phyloP scores from a whole-genome alignment of 345 rosid genomes.

The Lepidium didymum region DNA sequence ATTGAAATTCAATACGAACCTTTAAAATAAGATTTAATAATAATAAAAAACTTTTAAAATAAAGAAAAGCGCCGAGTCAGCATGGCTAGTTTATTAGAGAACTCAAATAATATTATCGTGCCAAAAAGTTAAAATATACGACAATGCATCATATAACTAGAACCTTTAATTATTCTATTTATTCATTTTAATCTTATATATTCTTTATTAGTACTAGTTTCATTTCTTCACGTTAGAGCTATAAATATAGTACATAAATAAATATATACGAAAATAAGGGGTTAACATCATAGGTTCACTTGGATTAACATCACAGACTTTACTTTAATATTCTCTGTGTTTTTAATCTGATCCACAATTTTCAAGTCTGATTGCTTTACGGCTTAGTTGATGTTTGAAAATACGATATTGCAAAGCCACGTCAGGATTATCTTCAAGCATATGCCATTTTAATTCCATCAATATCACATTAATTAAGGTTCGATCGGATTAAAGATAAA shows the following conservation, averaged over 20 bases:
- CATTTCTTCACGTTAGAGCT: slow-evolving; percentile 27
- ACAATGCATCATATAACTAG: neutral
- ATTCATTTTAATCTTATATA: neutral
- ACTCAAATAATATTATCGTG: neutral
- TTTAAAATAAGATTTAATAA: neutral
- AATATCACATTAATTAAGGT: neutral
- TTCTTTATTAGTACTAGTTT: slow-evolving; percentile 16
- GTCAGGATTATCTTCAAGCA: slow-evolving; percentile 30
- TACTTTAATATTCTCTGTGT: neutral
- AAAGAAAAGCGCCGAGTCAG: neutral
- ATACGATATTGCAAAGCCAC: slow-evolving; percentile 27
- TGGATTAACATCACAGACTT: slow-evolving; percentile 18
- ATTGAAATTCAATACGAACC: neutral
- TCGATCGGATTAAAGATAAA: neutral
- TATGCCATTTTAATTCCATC: slow-evolving; percentile 13
- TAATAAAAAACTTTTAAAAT: neutral
- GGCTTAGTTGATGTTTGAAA: slow-evolving; percentile 24
- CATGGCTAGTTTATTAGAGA: neutral
- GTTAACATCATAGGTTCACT: slow-evolving; percentile 19
- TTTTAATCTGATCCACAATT: slow-evolving; percentile 1
- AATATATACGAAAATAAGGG: neutral
- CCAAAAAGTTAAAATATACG: neutral
- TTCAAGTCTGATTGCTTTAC: slow-evolving; percentile 22
- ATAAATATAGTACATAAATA: slow-evolving; percentile 13
- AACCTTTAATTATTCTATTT: neutral